Conservation (phyloP, 192 early-diverging fungal species). For the Linnemannia exigua region DNA sequence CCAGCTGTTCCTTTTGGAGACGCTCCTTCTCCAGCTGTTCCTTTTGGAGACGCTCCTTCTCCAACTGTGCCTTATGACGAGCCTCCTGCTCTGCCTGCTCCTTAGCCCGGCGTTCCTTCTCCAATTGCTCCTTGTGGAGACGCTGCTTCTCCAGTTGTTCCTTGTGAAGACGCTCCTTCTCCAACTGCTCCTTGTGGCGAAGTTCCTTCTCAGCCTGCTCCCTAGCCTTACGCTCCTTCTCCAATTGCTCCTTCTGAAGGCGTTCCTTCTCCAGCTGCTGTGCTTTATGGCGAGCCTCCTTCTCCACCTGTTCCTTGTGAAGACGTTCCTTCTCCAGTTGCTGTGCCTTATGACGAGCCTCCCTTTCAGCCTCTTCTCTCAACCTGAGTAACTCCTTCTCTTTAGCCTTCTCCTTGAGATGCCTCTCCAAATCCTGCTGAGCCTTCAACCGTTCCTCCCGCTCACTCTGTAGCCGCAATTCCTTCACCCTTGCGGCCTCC, state of each 20-base stretch:
- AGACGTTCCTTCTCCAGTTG: slow-evolving; percentile 26
- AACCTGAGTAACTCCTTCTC: slow-evolving; percentile 8
- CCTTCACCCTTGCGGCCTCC: neutral
- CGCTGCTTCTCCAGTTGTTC: slow-evolving; percentile 36
- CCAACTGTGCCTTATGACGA: slow-evolving; percentile 10
- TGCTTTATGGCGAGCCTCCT: slow-evolving; percentile 20
- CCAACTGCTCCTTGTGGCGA: slow-evolving; percentile 28
- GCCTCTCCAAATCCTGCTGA: slow-evolving; percentile 11
- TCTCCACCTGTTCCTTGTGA: slow-evolving; percentile 17
- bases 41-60: slow-evolving; percentile 24
- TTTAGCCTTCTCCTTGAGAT: neutral
- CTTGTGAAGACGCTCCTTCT: slow-evolving; percentile 16
- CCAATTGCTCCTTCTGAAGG: slow-evolving; percentile 20
- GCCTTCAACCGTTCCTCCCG: slow-evolving; percentile 7
- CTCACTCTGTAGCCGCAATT: neutral
- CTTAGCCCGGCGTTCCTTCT: neutral
- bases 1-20: slow-evolving; percentile 14
- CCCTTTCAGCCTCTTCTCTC: slow-evolving; percentile 5
- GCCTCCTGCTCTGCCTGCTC: slow-evolving; percentile 5
- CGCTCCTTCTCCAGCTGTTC: slow-evolving; percentile 31
- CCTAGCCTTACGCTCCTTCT: slow-evolving; percentile 14
- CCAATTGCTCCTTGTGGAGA: slow-evolving; percentile 15
- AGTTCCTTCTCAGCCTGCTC: slow-evolving; percentile 16
- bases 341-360: slow-evolving; percentile 8
- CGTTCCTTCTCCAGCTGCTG: slow-evolving; percentile 31